These are phyloP conservation scores for Leccinum subtestaceum DNA, from an alignment of 768 basidiomycete species.

Conservation along the genomic window DNA sequence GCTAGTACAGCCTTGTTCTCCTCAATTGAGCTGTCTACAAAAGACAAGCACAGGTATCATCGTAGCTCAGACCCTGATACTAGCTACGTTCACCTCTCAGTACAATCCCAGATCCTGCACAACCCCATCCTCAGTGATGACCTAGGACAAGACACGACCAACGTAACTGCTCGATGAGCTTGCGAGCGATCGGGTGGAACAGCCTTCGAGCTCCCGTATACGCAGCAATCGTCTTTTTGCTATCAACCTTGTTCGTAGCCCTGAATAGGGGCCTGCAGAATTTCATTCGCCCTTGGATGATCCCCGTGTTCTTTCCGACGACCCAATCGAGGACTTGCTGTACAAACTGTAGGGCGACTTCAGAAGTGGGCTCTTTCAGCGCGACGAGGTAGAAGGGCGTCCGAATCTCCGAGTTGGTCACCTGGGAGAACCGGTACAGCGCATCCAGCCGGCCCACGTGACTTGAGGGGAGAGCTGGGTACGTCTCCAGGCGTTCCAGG, in stretches of 20 bases:
- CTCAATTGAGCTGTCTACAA: not conserved
- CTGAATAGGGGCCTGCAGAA: constrained; percentile 51
- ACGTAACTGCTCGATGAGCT: constrained; percentile 48
- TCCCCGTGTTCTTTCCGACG: constrained; percentile 37
- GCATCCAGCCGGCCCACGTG: constrained; percentile 43
- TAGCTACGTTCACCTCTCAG: not conserved
- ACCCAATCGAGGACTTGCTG: constrained; percentile 46
- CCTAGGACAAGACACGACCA: no score
- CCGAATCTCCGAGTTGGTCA: constrained; percentile 51
- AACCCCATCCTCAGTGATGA: not conserved
- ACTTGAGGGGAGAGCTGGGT: constrained; percentile 39
- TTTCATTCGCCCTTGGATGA: constrained; percentile 54
- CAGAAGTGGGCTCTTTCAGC: constrained; percentile 37
- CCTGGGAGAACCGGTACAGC: constrained; percentile 42
- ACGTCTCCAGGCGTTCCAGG: constrained; percentile 49
- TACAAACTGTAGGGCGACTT: constrained; percentile 32
- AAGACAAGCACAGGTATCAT: not conserved
- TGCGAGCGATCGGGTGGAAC: constrained; percentile 53
- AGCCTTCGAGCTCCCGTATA: constrained; percentile 32
- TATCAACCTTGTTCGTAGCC: constrained; percentile 37
- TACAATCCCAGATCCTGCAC: constrained; percentile 26
- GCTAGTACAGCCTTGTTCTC: not conserved
- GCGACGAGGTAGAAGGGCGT: constrained; percentile 51
- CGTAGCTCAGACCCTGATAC: not conserved
- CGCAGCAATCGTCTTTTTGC: constrained; percentile 33